These are phyloP conservation scores for Exophiala aquamarina DNA, from an alignment of 2,329 filamentous ascomycete species.

Conservation along the genomic window DNA sequence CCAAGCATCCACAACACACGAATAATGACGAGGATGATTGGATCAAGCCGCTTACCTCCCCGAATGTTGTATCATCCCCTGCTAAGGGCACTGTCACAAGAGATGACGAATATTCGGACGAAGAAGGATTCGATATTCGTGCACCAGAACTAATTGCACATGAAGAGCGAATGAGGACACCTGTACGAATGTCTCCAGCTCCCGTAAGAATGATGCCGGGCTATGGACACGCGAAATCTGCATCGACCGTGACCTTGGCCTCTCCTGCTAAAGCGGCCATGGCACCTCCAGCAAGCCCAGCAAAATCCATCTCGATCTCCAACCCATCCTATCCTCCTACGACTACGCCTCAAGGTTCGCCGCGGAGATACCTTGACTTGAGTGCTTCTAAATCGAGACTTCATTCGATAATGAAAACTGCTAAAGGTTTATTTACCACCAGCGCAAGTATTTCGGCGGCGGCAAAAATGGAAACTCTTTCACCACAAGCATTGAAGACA, in stretches of 20 bases:
- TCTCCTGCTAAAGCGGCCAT: constrained; percentile 48
- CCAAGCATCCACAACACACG: background rate
- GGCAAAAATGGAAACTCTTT: constrained; percentile 56
- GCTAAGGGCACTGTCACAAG: constrained; percentile 47
- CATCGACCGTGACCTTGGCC: constrained; percentile 60
- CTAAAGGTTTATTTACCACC: constrained; percentile 80
- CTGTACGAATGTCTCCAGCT: constrained; percentile 18
- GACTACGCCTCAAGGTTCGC: constrained; percentile 60
- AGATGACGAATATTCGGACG: constrained; percentile 40
- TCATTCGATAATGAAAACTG: constrained; percentile 85
- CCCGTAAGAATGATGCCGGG: constrained; percentile 27
- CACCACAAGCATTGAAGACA: constrained; percentile 37
- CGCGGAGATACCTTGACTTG: constrained; percentile 63
- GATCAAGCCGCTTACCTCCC: constrained; percentile 53
- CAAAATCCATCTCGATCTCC: constrained; percentile 63
- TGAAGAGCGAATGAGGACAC: constrained; percentile 26
- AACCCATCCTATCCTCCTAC: constrained; percentile 60
- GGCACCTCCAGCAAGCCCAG: constrained; percentile 34
- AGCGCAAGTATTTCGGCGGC: constrained; percentile 61
- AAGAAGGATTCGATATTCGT: constrained; percentile 43
- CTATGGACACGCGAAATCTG: constrained; percentile 60
- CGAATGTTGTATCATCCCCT: constrained; percentile 32
- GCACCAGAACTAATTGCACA: constrained; percentile 29
- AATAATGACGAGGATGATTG: constrained; percentile 56
- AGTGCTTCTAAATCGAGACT: constrained; percentile 92